Conservation (phyloP, 805 yeast genomes). For the Cyberlindnera mycetangii region DNA sequence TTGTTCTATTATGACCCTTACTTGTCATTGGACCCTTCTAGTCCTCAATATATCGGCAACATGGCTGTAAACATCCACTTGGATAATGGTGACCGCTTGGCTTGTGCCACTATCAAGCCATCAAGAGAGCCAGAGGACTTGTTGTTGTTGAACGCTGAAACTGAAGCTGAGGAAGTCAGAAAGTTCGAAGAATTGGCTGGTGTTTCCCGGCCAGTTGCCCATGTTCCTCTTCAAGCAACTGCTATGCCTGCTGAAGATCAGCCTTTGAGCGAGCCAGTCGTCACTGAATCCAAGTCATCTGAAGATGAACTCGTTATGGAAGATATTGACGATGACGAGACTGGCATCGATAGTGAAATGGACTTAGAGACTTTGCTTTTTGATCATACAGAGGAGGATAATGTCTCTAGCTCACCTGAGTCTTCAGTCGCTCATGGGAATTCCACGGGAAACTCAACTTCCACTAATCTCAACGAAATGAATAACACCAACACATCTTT, state of each 20-base stretch:
- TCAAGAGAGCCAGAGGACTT: conserved; percentile 29
- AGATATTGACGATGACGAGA: conserved; percentile 7
- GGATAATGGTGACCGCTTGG: conserved; percentile 49
- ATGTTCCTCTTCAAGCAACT: neutral
- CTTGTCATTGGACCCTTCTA: conserved; percentile 54
- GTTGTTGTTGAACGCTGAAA: conserved; percentile 26
- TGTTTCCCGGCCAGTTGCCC: conserved; percentile 8
- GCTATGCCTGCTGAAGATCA: conserved; percentile 1
- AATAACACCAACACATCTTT: conserved; percentile 5
- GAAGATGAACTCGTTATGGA: conserved; percentile 4
- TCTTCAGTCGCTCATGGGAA: neutral
- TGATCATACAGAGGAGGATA: conserved; percentile 12
- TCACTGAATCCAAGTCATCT: conserved; percentile 4
- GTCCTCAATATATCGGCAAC: conserved; percentile 59
- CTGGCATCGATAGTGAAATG: conserved; percentile 7
- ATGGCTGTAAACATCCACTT: conserved; percentile 55
- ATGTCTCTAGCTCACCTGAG: too few species aligned
- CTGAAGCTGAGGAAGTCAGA: conserved; percentile 26
- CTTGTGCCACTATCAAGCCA: conserved; percentile 55
- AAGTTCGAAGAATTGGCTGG: conserved; percentile 28
- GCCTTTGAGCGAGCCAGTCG: conserved; percentile 1
- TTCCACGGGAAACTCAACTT: too few species aligned
- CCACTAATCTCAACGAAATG: neutral
- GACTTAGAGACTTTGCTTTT: conserved; percentile 16
- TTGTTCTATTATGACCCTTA: conserved; percentile 61